Evolutionary conservation across 495 filamentous ascomycete genomes (phyloP).

Genomic region (Pyrenula aspistea): DNA sequence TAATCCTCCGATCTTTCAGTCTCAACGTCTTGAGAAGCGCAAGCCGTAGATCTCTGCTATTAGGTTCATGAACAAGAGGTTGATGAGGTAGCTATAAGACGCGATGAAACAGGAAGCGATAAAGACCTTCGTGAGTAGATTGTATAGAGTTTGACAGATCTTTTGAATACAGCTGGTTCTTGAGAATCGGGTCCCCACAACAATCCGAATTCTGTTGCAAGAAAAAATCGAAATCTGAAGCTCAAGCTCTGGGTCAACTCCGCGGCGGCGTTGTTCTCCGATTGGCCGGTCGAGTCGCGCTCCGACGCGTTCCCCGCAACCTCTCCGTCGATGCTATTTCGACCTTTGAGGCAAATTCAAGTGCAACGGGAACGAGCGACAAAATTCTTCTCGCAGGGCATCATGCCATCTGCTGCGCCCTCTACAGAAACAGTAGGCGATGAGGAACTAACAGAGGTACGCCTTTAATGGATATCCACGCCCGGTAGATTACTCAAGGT

Average conservation of each 20-base stretch:
- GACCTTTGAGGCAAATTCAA: too few species aligned
- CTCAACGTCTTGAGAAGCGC: too few species aligned
- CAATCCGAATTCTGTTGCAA: too few species aligned
- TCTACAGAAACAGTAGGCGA: slow-evolving; percentile 20
- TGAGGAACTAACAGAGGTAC: slow-evolving; percentile 31
- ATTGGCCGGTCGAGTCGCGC: slow-evolving; percentile 3
- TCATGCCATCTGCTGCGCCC: neutral
- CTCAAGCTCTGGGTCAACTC: slow-evolving; percentile 1
- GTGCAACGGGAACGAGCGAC: too few species aligned
- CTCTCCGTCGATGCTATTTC: too few species aligned
- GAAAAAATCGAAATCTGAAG: slow-evolving; percentile 1
- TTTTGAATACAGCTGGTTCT: neutral
- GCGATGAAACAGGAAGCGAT: too few species aligned
- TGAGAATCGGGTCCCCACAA: neutral
- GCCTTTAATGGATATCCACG: slow-evolving; percentile 1
- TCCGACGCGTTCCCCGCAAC: slow-evolving; percentile 1
- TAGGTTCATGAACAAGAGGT: too few species aligned
- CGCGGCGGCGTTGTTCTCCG: slow-evolving; percentile 6
- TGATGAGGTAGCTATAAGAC: too few species aligned
- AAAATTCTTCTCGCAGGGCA: too few species aligned
- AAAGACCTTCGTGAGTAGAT: neutral
- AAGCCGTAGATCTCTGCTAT: too few species aligned
- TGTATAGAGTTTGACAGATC: neutral
- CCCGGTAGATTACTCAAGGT: slow-evolving; percentile 1
- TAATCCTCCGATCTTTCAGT: too few species aligned